phyloP scores from a whole-genome alignment of 1,284 basidiomycete genomes.

The Salmacisia buchloeana region DNA sequence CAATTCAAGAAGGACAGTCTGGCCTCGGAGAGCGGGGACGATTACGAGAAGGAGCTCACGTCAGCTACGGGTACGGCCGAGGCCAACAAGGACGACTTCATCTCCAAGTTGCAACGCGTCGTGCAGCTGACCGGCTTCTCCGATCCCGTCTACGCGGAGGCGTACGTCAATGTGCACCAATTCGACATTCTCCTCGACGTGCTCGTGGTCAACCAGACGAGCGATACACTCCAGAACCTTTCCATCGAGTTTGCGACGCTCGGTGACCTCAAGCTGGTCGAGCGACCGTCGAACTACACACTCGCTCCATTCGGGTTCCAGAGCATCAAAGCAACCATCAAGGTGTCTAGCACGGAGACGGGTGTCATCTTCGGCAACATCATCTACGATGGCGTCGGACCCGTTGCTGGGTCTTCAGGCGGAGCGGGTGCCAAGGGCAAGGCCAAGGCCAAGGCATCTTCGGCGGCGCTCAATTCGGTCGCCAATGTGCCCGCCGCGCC shows the following conservation, averaged over 20 bases:
- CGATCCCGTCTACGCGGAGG: constrained; percentile 96
- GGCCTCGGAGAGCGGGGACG: constrained; percentile 51
- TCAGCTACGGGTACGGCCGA: constrained; percentile 82
- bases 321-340: constrained; percentile 97
- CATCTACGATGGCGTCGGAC: constrained; percentile 66
- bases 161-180: constrained; percentile 94
- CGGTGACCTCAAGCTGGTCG: constrained; percentile 94
- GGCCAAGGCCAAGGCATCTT: constrained; percentile 19
- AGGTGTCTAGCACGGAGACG: constrained; percentile 78
- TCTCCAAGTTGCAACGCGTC: constrained; percentile 90
- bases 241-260: constrained; percentile 96
- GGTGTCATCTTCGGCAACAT: constrained; percentile 98
- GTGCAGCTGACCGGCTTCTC: constrained; percentile 97
- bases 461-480: background rate
- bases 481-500: constrained; percentile 18
- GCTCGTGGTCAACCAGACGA: constrained; percentile 91
- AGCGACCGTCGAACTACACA: constrained; percentile 85
- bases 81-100: constrained; percentile 78
- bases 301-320: constrained; percentile 96
- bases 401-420: background rate
- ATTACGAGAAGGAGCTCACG: constrained; percentile 84
- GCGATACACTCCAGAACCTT: constrained; percentile 90
- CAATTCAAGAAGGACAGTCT: constrained; percentile 91
- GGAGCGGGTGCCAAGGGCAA: constrained; percentile 18
- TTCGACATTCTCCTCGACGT: constrained; percentile 94